These are phyloP conservation scores for Hibiscus mutabilis DNA, from an alignment of 345 rosid genomes.

Conservation along the genomic window DNA sequence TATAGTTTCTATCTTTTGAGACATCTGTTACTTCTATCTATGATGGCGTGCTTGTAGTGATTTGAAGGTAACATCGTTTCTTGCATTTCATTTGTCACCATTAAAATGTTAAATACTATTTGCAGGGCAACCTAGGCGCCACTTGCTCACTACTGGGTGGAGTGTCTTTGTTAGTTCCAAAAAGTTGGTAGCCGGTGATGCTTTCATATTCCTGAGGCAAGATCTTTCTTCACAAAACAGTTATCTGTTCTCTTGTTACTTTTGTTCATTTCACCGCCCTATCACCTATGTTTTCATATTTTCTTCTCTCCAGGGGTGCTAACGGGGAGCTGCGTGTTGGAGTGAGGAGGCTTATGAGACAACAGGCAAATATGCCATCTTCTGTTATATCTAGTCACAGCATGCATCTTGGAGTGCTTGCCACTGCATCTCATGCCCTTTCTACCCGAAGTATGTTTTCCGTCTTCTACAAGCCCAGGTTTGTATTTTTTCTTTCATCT, in stretches of 20 bases:
- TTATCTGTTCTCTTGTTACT: background rate
- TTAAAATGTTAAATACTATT: conserved; percentile 4
- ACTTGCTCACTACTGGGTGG: conserved; percentile 98
- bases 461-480: conserved; percentile 98
- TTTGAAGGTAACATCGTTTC: conserved; percentile 3
- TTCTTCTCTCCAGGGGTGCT: conserved; percentile 57
- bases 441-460: conserved; percentile 86
- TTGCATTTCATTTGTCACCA: background rate
- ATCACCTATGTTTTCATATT: conserved; percentile 4
- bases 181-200: conserved; percentile 96
- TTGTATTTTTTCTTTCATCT: background rate
- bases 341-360: conserved; percentile 89
- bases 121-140: conserved; percentile 99
- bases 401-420: conserved; percentile 98
- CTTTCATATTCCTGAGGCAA: conserved; percentile 94
- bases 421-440: conserved; percentile 97
- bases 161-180: conserved; percentile 98
- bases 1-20: background rate
- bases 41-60: background rate
- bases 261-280: background rate
- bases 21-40: background rate
- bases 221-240: conserved; percentile 13
- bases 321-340: conserved; percentile 95
- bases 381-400: conserved; percentile 98
- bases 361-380: conserved; percentile 76